These are phyloP conservation scores for Auxenochlorella pyrenoidosa DNA, from an alignment of 139 green algal species.

Conservation along the genomic window DNA sequence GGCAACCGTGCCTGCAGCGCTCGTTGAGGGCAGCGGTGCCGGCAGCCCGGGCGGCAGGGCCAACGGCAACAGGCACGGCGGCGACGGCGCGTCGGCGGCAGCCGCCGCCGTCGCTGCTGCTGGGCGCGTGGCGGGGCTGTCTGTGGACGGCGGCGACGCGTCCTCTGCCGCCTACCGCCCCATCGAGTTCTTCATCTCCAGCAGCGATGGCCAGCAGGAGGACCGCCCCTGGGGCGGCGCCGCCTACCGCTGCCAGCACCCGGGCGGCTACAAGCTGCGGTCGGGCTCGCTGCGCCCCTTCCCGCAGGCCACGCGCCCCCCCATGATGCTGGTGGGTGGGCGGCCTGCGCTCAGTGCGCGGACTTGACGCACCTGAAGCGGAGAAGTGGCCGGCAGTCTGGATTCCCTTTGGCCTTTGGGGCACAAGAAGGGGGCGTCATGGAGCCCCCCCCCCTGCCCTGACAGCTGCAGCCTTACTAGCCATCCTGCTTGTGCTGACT, in stretches of 20 bases:
- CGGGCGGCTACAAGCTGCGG: slow-evolving; percentile 75
- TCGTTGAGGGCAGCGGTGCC: neutral
- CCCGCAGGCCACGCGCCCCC: slow-evolving; percentile 47
- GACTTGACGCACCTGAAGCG: too few relatives aligned
- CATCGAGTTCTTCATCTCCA: slow-evolving; percentile 60
- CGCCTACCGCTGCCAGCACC: slow-evolving; percentile 56
- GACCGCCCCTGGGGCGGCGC: slow-evolving; percentile 39
- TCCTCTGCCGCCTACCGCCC: neutral
- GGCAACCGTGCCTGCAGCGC: slow-evolving; percentile 40
- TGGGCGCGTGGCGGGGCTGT: slow-evolving; percentile 8
- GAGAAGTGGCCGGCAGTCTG: too few relatives aligned
- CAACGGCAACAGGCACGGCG: neutral
- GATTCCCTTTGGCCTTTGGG: too few relatives aligned
- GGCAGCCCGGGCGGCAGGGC: neutral
- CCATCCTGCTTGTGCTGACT: too few relatives aligned
- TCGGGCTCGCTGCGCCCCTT: slow-evolving; percentile 68
- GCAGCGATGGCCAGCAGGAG: slow-evolving; percentile 37
- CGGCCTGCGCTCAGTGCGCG: neutral
- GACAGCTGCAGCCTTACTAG: too few relatives aligned
- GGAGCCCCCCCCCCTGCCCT: too few relatives aligned
- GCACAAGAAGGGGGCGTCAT: too few relatives aligned
- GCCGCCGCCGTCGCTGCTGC: neutral
- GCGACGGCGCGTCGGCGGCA: neutral
- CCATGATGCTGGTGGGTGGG: slow-evolving; percentile 72
- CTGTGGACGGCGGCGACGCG: neutral